Evolutionary conservation across 2,329 filamentous ascomycete genomes (phyloP), one percentile per base, ranked within the genome.

Genomic region (Colletotrichum australisinense): DNA sequence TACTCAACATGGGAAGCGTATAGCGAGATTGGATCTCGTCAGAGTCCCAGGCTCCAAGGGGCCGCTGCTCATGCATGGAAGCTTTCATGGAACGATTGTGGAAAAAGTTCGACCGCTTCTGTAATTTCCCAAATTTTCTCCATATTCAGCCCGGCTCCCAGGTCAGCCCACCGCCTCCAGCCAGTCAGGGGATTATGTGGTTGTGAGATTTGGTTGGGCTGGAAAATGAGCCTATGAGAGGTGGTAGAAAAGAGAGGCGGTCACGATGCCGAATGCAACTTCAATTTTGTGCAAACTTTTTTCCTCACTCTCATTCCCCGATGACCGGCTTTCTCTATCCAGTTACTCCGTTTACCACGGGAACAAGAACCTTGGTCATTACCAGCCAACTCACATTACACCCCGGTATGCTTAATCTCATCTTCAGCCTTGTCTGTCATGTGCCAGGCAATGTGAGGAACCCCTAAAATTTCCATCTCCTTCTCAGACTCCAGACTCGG

Each of bases 11-110:
- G 59, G 69, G 53, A 46, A 19, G 14, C 5, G 38, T 5, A 46
- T 6, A 46, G 19, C 42, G 69, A 72, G 69, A 69, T 72, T 69
- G 30, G 53, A 58, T 59, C 60, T 52, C 59, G 16, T 22, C 26
- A 24, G n/a, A 26, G 22, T 24, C n/a, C 19, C 35, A 14, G 38
- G 16, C 46, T 14, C 57, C 32, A 35, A 35, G 32, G 32, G 32
- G 32, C 32, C 32, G 32, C 32, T 35, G 32, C 56, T 28, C 69
- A 53, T 73, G 71, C 71, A 73, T 73, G 62, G 71, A 73, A 73
- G 67, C 62, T 73, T 62, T 73, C 67, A 57, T 73, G 52, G 71
- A 73, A 73, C 14, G 38, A 32, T 68, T 59, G 32, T 59, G 32
- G 46, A 72, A 56, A 53, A 32, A 24, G 26, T 32, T 57, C n/a